phyloP scores from a whole-genome alignment of 2,329 filamentous ascomycete species.

The Aspergillus amoenus region DNA sequence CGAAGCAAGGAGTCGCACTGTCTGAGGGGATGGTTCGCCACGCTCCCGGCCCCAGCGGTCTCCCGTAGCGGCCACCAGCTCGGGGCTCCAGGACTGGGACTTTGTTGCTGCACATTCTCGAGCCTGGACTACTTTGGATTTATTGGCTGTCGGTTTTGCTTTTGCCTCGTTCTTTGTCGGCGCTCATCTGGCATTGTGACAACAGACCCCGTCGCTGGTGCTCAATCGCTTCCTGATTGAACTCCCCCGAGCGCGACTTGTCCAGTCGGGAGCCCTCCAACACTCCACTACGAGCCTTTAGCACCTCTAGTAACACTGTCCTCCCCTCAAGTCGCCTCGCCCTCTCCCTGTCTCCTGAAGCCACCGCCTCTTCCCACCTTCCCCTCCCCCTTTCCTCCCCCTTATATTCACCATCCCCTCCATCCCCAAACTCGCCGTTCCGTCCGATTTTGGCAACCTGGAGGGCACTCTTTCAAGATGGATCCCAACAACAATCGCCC shows the following conservation, averaged over 20 bases:
- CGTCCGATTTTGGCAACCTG: slow-evolving; percentile 36
- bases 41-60: background rate
- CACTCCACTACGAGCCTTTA: slow-evolving; percentile 8
- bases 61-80: slow-evolving; percentile 1
- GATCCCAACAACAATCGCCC: slow-evolving; percentile 55
- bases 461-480: slow-evolving; percentile 45
- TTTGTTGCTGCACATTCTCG: background rate
- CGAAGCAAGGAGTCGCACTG: background rate
- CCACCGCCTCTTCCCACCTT: slow-evolving; percentile 17
- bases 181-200: background rate
- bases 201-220: background rate
- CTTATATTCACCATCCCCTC: slow-evolving; percentile 8
- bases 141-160: slow-evolving; percentile 2
- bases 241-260: background rate
- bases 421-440: slow-evolving; percentile 25
- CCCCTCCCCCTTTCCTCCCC: slow-evolving; percentile 12
- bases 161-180: slow-evolving; percentile 3
- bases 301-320: background rate
- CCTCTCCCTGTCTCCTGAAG: slow-evolving; percentile 12
- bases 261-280: slow-evolving; percentile 8
- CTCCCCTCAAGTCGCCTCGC: slow-evolving; percentile 11
- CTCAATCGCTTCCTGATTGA: slow-evolving; percentile 9
- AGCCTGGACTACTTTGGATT: slow-evolving; percentile 3
- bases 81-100: background rate
- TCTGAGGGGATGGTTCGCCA: background rate